phyloP scores from a whole-genome alignment of 202 grass and related monocot species.

The Hordeum pubiflorum region DNA sequence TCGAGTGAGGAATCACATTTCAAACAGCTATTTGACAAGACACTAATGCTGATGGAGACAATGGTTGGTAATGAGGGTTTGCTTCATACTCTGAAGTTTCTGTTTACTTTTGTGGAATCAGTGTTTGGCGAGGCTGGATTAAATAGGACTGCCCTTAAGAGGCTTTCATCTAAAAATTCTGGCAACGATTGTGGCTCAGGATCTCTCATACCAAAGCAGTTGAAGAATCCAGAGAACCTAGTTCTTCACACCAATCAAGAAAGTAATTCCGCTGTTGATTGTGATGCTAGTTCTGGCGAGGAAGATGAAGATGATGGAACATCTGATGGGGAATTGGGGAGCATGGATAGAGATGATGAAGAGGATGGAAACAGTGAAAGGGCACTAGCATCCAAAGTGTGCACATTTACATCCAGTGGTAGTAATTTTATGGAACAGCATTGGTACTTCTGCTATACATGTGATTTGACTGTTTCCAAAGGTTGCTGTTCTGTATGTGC shows the following conservation, averaged over 20 bases:
- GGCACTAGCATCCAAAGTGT: constrained; percentile 77
- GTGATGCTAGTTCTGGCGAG: constrained; percentile 75
- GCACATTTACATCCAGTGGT: constrained; percentile 97
- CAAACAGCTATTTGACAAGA: constrained; percentile 70
- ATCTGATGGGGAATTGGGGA: constrained; percentile 89
- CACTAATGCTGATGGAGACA: constrained; percentile 66
- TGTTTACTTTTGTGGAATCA: constrained; percentile 69
- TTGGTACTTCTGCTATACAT: constrained; percentile 99
- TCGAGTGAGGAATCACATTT: constrained; percentile 55
- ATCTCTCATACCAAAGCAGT: constrained; percentile 52
- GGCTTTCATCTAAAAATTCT: constrained; percentile 57
- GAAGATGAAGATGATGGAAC: constrained; percentile 98
- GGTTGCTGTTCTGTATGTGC: constrained; percentile 95
- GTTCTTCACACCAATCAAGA: constrained; percentile 55
- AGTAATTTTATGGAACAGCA: constrained; percentile 99
- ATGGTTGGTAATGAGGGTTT: constrained; percentile 57
- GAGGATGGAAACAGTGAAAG: constrained; percentile 80
- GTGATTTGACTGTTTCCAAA: constrained; percentile 94
- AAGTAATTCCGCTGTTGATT: constrained; percentile 48
- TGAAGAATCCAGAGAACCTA: constrained; percentile 76
- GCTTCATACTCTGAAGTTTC: constrained; percentile 64
- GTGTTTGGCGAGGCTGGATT: constrained; percentile 57
- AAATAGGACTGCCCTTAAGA: constrained; percentile 48
- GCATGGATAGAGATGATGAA: constrained; percentile 90
- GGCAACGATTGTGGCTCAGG: constrained; percentile 48